These are phyloP conservation scores for Nitzschia sp. DNA, from an alignment of 108 stramenopile species.

Conservation along the genomic window DNA sequence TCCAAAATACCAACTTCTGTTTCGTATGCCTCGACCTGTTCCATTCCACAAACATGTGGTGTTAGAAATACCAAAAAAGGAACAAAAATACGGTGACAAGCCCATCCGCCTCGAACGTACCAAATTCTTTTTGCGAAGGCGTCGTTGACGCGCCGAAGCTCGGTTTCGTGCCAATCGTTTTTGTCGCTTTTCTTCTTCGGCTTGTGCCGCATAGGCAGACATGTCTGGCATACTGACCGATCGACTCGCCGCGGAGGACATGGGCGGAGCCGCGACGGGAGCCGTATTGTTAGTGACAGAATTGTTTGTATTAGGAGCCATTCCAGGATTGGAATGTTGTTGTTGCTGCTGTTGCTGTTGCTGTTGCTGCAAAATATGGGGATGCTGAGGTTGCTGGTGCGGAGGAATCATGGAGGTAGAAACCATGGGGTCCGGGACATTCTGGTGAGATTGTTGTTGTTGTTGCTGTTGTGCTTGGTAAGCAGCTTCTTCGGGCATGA, in stretches of 20 bases:
- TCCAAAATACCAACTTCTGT: conserved; percentile 86
- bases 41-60: not conserved
- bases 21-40: conserved; percentile 82
- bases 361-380: conserved; percentile 13
- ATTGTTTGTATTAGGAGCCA: not conserved
- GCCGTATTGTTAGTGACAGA: too few species aligned
- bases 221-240: conserved; percentile 76
- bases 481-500: conserved; percentile 15
- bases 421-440: conserved; percentile 1
- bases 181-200: conserved; percentile 80
- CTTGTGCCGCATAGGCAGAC: conserved; percentile 65
- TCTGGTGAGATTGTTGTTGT: conserved; percentile 17
- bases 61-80: not conserved
- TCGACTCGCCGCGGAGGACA: conserved; percentile 10
- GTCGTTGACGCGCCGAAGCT: conserved; percentile 72
- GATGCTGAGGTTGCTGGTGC: conserved; percentile 12
- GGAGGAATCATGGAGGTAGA: conserved; percentile 1
- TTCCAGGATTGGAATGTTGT: not conserved
- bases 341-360: conserved; percentile 13
- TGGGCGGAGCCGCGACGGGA: conserved; percentile 6
- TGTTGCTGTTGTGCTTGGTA: conserved; percentile 10
- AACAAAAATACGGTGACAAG: conserved; percentile 5
- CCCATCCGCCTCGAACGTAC: conserved; percentile 49
- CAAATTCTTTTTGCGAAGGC: conserved; percentile 86
- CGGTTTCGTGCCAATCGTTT: conserved; percentile 87